Percentiles rank a stretch among this genome's conserved stretches.
These are phyloP conservation scores for Nakaseomyces sp. DNA, from an alignment of 1,139 yeast genomes.

Conservation along the genomic window DNA sequence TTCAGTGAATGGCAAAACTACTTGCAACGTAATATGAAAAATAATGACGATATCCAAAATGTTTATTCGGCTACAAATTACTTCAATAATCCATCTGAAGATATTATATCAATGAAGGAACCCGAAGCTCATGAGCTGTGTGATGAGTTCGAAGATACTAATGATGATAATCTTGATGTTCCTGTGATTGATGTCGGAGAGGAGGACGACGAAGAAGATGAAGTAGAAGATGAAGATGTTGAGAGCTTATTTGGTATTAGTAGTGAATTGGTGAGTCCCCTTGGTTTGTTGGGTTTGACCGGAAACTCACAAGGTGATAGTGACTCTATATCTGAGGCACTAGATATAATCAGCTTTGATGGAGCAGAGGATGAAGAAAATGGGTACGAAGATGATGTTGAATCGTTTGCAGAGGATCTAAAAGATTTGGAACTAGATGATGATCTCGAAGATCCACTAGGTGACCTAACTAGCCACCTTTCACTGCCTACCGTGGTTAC, in stretches of 20 bases:
- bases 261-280: not conserved
- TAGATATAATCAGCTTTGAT: not conserved
- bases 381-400: constrained; percentile 6
- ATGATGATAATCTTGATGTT: constrained; percentile 7
- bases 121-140: constrained; percentile 1
- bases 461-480: constrained; percentile 1
- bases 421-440: constrained; percentile 3
- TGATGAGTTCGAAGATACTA: constrained; percentile 9
- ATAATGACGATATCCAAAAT: constrained; percentile 7
- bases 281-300: not conserved
- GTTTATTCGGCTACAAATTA: constrained; percentile 1
- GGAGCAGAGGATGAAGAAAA: constrained; percentile 7
- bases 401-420: constrained; percentile 7
- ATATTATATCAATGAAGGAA: constrained; percentile 1
- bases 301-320: constrained; percentile 1
- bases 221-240: constrained; percentile 4
- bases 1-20: constrained; percentile 20
- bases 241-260: constrained; percentile 1
- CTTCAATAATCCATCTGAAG: not conserved
- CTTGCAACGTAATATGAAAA: constrained; percentile 1
- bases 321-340: constrained; percentile 7
- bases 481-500: constrained; percentile 17
- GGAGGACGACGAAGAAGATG: not conserved
- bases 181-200: constrained; percentile 7
- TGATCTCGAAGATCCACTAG: not conserved